These are phyloP conservation scores for Carex cristatella DNA, from an alignment of 176 grass and related monocot species.

Conservation along the genomic window DNA sequence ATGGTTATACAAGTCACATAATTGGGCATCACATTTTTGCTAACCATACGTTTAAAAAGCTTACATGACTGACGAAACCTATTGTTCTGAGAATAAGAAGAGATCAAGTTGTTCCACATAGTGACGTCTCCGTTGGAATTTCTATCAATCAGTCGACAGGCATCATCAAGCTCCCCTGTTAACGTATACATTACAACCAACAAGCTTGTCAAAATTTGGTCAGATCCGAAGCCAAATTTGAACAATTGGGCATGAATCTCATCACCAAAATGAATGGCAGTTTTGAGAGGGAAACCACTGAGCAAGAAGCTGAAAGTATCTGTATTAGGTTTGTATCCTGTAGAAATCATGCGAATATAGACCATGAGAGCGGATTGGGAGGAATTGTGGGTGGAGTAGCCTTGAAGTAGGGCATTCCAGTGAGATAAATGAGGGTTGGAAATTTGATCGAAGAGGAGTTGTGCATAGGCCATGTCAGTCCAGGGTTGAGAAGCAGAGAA, in stretches of 20 bases:
- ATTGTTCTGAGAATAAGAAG: constrained; percentile 33
- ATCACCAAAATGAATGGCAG: not conserved
- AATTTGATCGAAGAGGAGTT: constrained; percentile 53
- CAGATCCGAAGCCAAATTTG: constrained; percentile 45
- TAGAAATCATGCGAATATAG: constrained; percentile 50
- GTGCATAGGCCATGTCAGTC: constrained; percentile 26
- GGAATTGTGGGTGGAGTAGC: not conserved
- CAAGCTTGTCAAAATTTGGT: constrained; percentile 36
- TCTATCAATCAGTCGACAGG: constrained; percentile 39
- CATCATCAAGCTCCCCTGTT: constrained; percentile 32
- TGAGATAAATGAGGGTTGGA: constrained; percentile 1
- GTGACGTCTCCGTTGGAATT: not conserved
- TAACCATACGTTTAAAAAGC: constrained; percentile 50
- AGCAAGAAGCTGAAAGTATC: constrained; percentile 73
- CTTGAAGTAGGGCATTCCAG: constrained; percentile 18
- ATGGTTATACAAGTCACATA: constrained; percentile 48
- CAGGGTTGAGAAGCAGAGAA: constrained; percentile 14
- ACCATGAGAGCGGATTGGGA: constrained; percentile 27
- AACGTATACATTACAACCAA: constrained; percentile 50
- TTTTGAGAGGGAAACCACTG: constrained; percentile 38
- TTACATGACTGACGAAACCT: constrained; percentile 33
- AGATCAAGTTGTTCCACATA: constrained; percentile 69
- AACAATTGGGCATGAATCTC: constrained; percentile 61
- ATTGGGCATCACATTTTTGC: constrained; percentile 24
- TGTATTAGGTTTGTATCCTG: constrained; percentile 38